phyloP scores from a whole-genome alignment of 495 filamentous ascomycete species.

The Staphylotrichum tortipilum region DNA sequence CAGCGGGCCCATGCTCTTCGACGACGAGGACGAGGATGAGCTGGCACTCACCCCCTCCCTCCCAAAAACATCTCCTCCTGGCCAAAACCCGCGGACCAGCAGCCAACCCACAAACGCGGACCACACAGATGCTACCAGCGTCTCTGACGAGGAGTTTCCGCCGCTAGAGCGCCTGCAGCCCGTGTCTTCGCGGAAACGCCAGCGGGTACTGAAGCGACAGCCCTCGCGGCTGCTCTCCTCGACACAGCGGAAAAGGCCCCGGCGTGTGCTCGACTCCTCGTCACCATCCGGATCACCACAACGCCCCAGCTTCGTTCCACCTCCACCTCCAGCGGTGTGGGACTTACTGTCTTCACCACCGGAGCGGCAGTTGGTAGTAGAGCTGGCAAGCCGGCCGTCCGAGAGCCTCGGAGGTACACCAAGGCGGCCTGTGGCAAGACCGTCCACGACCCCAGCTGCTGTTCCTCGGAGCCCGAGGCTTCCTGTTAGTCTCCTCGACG shows the following conservation, averaged over 20 bases:
- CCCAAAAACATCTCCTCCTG: conserved; percentile 18
- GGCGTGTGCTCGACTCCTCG: conserved; percentile 12
- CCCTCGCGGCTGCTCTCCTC: conserved; percentile 12
- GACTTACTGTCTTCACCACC: conserved; percentile 19
- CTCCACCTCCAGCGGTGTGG: conserved; percentile 10
- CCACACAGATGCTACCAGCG: conserved; percentile 22
- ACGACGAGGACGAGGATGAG: conserved; percentile 22
- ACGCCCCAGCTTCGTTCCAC: neutral
- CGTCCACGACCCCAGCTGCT: neutral
- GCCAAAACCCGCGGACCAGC: conserved; percentile 11
- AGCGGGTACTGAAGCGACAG: conserved; percentile 14
- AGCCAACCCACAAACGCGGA: conserved; percentile 16
- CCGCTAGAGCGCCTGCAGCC: conserved; percentile 21
- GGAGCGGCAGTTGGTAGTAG: neutral
- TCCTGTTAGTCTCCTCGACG: neutral
- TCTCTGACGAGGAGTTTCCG: conserved; percentile 35
- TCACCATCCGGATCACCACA: conserved; percentile 16
- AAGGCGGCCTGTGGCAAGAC: neutral
- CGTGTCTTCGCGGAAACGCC: conserved; percentile 3
- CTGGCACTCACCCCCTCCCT: conserved; percentile 22
- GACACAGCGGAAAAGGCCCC: conserved; percentile 10
- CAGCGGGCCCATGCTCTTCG: conserved; percentile 18
- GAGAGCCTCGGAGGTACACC: conserved; percentile 5
- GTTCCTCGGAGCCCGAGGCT: neutral
- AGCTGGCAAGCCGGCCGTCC: neutral